A percentile compares a stretch with the other conserved stretches of the same genome.
Evolutionary conservation across 495 filamentous ascomycete species (phyloP).

Genomic region (Penicillium cataractarum): DNA sequence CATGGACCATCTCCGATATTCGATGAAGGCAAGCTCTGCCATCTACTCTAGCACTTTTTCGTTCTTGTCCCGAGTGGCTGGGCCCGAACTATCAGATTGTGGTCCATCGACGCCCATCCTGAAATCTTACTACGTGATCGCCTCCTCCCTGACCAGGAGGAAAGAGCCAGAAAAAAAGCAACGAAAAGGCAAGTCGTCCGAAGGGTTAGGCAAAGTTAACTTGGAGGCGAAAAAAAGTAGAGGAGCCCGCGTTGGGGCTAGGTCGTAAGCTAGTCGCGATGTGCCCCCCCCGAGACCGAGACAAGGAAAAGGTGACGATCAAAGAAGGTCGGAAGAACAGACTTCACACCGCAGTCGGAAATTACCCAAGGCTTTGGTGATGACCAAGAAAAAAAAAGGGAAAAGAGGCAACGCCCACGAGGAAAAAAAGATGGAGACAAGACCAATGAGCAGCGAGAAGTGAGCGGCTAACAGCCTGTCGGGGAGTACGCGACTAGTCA

Average conservation of each 20-base stretch:
- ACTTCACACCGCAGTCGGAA: constrained; percentile 4
- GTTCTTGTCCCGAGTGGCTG: constrained; percentile 12
- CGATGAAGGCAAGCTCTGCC: background rate
- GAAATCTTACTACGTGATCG: constrained; percentile 15
- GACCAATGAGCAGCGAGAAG: constrained; percentile 10
- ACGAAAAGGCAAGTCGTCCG: background rate
- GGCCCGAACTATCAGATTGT: constrained; percentile 31
- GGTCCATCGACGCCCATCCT: constrained; percentile 21
- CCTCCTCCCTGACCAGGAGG: background rate
- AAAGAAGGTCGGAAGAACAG: constrained; percentile 10
- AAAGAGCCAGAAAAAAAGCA: constrained; percentile 3
- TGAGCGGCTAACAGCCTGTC: constrained; percentile 26
- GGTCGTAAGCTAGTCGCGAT: background rate
- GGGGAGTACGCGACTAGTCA: constrained; percentile 32
- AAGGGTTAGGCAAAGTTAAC: constrained; percentile 2
- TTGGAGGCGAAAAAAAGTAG: constrained; percentile 13
- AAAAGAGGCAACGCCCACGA: background rate
- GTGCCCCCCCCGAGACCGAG: background rate
- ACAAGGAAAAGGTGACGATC: constrained; percentile 14
- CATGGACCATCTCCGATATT: background rate
- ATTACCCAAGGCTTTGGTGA: background rate
- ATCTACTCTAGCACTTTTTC: background rate
- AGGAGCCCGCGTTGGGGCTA: constrained; percentile 3
- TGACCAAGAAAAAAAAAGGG: background rate
- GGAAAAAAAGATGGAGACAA: background rate